Evolutionary conservation across 2,329 filamentous ascomycete genomes (phyloP).

Genomic region (Arthrobotrys sinensis): DNA sequence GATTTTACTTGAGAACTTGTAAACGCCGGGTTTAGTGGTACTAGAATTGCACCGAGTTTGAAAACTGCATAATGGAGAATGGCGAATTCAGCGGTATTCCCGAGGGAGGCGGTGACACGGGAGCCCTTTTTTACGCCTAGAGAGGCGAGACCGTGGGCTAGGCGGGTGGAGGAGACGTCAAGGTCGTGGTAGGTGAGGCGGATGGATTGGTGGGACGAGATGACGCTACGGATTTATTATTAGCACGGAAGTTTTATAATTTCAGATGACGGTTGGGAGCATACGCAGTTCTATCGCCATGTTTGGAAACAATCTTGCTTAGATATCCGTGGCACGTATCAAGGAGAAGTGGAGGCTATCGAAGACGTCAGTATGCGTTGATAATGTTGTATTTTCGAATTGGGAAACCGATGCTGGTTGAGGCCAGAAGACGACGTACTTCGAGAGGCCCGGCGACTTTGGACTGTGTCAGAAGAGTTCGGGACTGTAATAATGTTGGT

Average conservation of each 20-base stretch:
- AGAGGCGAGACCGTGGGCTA: slow-evolving; percentile 79
- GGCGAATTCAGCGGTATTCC: slow-evolving; percentile 87
- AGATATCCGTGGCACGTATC: slow-evolving; percentile 58
- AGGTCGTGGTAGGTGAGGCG: slow-evolving; percentile 81
- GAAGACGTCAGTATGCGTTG: slow-evolving; percentile 22
- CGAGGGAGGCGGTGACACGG: slow-evolving; percentile 86
- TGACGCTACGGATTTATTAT: slow-evolving; percentile 68
- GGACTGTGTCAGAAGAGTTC: slow-evolving; percentile 48
- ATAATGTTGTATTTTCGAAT: slow-evolving; percentile 12
- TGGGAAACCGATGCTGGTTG: not conserved
- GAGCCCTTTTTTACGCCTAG: slow-evolving; percentile 85
- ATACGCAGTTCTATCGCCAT: slow-evolving; percentile 59
- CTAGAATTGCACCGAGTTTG: slow-evolving; percentile 93
- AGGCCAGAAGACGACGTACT: slow-evolving; percentile 16
- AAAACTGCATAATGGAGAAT: slow-evolving; percentile 86
- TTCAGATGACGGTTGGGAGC: not conserved
- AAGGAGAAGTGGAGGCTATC: slow-evolving; percentile 43
- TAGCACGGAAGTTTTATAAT: not conserved
- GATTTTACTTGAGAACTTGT: slow-evolving; percentile 82
- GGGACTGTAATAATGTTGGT: not conserved
- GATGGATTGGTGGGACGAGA: slow-evolving; percentile 75
- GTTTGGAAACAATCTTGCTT: slow-evolving; percentile 45
- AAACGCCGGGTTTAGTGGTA: slow-evolving; percentile 94
- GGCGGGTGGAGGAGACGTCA: slow-evolving; percentile 80
- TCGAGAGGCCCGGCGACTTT: slow-evolving; percentile 52